Evolutionary conservation across 2,329 filamentous ascomycete species (phyloP), one percentile per base, ranked within the genome.

Genomic region (Aspergillus novofumigatus): DNA sequence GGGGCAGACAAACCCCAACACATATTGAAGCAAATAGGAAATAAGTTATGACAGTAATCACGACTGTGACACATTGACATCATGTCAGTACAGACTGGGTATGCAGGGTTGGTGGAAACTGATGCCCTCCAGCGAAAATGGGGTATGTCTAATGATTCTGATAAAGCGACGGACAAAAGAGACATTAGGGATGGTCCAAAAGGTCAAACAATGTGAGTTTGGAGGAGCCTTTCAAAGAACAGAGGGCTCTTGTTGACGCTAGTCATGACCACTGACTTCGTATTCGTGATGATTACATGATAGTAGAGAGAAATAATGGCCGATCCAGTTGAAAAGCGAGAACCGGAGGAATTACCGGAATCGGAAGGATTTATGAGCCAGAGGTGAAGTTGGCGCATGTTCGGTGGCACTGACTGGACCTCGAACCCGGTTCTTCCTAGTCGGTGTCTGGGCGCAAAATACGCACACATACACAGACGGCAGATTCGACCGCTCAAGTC

Each of bases 381-480:
- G 61, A 21, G 75, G 75, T 20, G 74, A 76, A 28, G 72, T 68
- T 28, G 74, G 72, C 25, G 69, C 69, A 47, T 71, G 68, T 10
- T 65, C 66, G 48, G 66, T 54, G 47, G 65, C 62, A 8, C 65
- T 66, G 38, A 71, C 65, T n/a, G 72, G 68, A 35, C 70, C 70
- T 26, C 72, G 70, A 8, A 68, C 54, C 29, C 73, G 74, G 21
- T 74, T 72, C 25, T 68, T 66, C 25, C 74, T 68, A 32, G 75
- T 70, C 1, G 77, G 76, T 1, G 76, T 78, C 53, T 74, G 73
- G 4, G 75, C 77, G 63, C 81, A 83, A 58, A 80, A 80, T 44
- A 78, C 69, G 65, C 81, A 83, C 11, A 81, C 75, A 61, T 81
- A 82, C 29, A 79, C 71, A 1, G 77, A 76, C 9, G 76, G 71